Evolutionary conservation across 129 eudicot genomes (phyloP), one percentile per base, ranked within the genome.

Genomic region (Pittosporum tobira): DNA sequence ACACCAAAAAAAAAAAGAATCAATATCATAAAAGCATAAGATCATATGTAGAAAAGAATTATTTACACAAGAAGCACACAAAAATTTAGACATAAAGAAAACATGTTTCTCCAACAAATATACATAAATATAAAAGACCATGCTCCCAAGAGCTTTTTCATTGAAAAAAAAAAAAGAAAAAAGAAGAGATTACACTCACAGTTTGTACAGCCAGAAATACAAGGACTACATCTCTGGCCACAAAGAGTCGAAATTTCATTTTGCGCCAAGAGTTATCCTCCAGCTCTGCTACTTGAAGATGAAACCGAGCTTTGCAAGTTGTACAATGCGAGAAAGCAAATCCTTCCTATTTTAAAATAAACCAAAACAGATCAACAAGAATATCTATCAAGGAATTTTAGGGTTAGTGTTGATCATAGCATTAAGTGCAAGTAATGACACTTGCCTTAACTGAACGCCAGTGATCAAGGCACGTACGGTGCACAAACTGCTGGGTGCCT

Each of bases 251-350:
- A 79, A 89, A 89, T 54, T 89, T 89, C 25, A 89, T 54, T 64
- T 79, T 89, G 57, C 95, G 83, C 88, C 97, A 89, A 1, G 91
- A 78, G 62, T 65, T 88, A 24, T 79, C 88, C 71, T 85, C 93
- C 63, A 70, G 62, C 23, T 65, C 84, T 23, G 71, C 79, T 25
- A 82, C 84, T 70, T 70, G 85, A 45, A 89, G 88, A 75, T 89
- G 95, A 65, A 81, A 89, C 66, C 79, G 95, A 46, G 97, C 97
- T 75, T 85, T 89, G 76, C 97, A 85, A 54, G 97, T 89, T 2
- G 97, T 89, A 74, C 97, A 89, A 73, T 89, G 97, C 31, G 95
- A 82, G 73, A 89, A 89, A 25, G 97, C 88, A 79, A 77, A 80
- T 21, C 97, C 97, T 63, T 89, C 97, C 97, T 89, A 64, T 57